Base-by-base conservation (phyloP, 805 yeast genomes). In the Wickerhamomyces xylosicus region DNA sequence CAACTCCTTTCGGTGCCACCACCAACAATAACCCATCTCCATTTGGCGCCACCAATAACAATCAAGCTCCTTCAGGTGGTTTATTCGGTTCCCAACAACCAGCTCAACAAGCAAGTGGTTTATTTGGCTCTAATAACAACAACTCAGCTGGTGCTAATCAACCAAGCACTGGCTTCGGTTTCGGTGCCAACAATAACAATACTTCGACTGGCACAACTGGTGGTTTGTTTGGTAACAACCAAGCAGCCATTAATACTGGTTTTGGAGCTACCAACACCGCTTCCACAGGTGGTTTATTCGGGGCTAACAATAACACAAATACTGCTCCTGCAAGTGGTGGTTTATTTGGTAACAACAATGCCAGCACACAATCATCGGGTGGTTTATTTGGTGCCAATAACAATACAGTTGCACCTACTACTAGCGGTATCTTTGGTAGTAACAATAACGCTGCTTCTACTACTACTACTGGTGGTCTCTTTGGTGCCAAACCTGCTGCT, bases 381-480 rank as follows among this genome's bases (percentile, higher is more conserved):
- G 28, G 28, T 22, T 13, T 22, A 9, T 22, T 22, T 22, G 28
- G 28, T 22, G 13, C 9, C 28, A 22, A 22, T 22, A 22, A 22
- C 28, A 22, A 9, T 22, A 22, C 28, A 22, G 13, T 9, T 13
- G 18, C 35, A 22, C 13, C 28, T 9, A 22, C 28, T 9, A 9
- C 28, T 22, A 22, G 13, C 13, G 28, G 28, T 22, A 13, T 9
- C 13, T 13, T 22, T 13, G 9, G 9, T 22, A 13, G 28, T 22
- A 22, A 22, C 28, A 22, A 22, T 22, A 22, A 22, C 28, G 13
- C 28, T 28, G 16, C 31, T 14, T 5, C 6, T 11, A 15, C 33
- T 8, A 8, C 19, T 14, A 37, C 50, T 10, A 36, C 57, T 29
- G 68, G 67, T 42, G 67, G 66, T 21, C 48, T 64, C 38, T 69